Base-by-base conservation (phyloP, 1,284 basidiomycete genomes). In the Cryptococcus sp. region DNA sequence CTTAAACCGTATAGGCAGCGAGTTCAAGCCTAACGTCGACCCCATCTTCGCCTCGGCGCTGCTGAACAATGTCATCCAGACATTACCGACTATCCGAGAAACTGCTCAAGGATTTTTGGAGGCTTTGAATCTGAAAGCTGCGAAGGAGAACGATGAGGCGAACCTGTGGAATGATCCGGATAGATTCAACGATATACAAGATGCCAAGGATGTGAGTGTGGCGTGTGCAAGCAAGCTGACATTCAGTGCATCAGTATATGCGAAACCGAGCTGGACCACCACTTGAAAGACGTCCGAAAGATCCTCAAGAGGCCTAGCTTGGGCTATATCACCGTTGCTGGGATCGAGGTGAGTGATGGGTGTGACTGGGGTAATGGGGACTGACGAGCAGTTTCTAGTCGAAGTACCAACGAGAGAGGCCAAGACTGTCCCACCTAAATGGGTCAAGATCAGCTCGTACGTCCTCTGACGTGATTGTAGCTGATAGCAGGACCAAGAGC, bases 381-480 rank as follows among this genome's bases (percentile, higher is more conserved):
- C 54, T 54, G 32, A 37, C 48, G 19, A 45, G 16, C 50, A 89
- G 86, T 87, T 81, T 65, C 73, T 91, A 2, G 75, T 93, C 12
- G 86, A 92, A 69, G 75, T 95, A 16, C 82, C 83, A 43, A 83
- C 81, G 43, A 77, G 77, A 6, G 87, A 89, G 40, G 82, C 83
- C 12, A 80, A 80, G 54, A 79, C 79, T 10, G 81, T 90, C 3
- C 94, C 94, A 0, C 78, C 80, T 5, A 79, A 80, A 49, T 98
- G 93, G 92, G 75, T 82, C 40, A 75, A 86, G 33, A 77, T 92
- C 43, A 87, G 83, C 32, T 82, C 81, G 86, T 87, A 60, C 53
- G 67, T 51, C 9, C 12, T 43, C 48, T 9, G 18, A 16, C 19
- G 5, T 39, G 26, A 18, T 21, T 26, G 11, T 43, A n/a, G 31